These are phyloP conservation scores for Zancudomyces culisetae DNA, from an alignment of 371 early-diverging fungal species.

Conservation along the genomic window DNA sequence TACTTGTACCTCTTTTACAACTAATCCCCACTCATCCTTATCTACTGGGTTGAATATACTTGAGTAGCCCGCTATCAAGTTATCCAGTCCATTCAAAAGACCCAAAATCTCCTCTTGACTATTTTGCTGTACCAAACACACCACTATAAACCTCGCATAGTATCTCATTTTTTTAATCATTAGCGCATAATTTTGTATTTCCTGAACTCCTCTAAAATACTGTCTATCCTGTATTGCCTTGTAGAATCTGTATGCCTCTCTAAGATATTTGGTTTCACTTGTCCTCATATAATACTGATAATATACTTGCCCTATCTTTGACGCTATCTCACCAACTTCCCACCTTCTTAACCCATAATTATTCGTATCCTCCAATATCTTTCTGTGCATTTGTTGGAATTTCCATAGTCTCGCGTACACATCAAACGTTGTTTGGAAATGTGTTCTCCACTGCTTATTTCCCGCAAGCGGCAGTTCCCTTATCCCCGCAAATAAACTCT, in stretches of 20 bases:
- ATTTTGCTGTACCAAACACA: constrained; percentile 73
- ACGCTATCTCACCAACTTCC: constrained; percentile 95
- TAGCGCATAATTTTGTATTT: constrained; percentile 70
- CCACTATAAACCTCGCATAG: constrained; percentile 89
- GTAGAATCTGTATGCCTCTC: constrained; percentile 86
- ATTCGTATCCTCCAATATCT: constrained; percentile 61
- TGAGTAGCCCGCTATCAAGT: constrained; percentile 71
- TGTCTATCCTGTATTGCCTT: constrained; percentile 85
- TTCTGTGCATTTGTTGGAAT: constrained; percentile 69
- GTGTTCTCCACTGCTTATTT: constrained; percentile 59
- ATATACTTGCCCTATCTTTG: constrained; percentile 88
- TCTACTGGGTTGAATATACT: constrained; percentile 69
- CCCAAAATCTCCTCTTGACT: constrained; percentile 44
- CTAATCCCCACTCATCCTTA: constrained; percentile 80
- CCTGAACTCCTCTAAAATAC: constrained; percentile 82
- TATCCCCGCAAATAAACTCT: constrained; percentile 86
- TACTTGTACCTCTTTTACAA: constrained; percentile 68
- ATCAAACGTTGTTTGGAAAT: constrained; percentile 92
- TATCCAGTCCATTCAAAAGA: constrained; percentile 59
- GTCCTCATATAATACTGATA: constrained; percentile 81
- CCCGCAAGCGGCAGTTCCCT: constrained; percentile 58
- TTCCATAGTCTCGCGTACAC: constrained; percentile 86
- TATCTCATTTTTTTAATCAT: constrained; percentile 92
- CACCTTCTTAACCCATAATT: constrained; percentile 86
- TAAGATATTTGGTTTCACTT: constrained; percentile 83